Evolutionary conservation across 495 filamentous ascomycete species (phyloP), one percentile per base, ranked within the genome.

Genomic region (Aeminium ludgeri): DNA sequence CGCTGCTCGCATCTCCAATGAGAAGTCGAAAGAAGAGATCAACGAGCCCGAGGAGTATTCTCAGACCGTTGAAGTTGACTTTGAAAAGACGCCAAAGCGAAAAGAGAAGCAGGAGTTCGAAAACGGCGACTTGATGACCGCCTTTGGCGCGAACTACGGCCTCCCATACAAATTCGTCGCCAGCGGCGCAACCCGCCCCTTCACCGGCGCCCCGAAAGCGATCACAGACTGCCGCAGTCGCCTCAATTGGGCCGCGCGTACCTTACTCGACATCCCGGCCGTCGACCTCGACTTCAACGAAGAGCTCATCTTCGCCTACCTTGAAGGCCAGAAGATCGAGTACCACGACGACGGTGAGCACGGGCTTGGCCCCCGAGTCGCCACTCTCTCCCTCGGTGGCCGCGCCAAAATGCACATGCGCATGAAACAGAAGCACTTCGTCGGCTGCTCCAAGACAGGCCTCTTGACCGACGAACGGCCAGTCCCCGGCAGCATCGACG

Each of bases 341-440:
- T 84, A 72, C 43, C 86, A 94, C 40, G 84, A 91, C 50, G 86
- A 94, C 44, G 86, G 86, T 0, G 86, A 94, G 55, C 59, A 54
- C 0, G 70, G 72, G 0, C 65, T 92, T 1, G 84, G 82, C 0
- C 77, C 81, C 1, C 82, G 72, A 0, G 76, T 92, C 19, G 78
- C 79, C 0, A 78, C 82, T 0, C 59, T 87, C 1, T 85, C 82
- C 0, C 64, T 92, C 2, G 86, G 85, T 1, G 70, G 68, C 0
- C 65, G 68, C 0, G 73, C 80, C 0, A 60, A 52, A 2, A 92
- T 92, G 82, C 50, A 48, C 10, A 66, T 87, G 41, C 69, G 80
- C 1, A 68, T 82, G 48, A 93, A 91, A 57, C 49, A 54, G 3
- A 72, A 66, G 35, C 62, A 67, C 19, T 66, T 56, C 17, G 58